Percentiles rank a stretch among this genome's conserved stretches.
Conservation (phyloP, 1,284 basidiomycete genomes). For the Tremellales sp. region DNA sequence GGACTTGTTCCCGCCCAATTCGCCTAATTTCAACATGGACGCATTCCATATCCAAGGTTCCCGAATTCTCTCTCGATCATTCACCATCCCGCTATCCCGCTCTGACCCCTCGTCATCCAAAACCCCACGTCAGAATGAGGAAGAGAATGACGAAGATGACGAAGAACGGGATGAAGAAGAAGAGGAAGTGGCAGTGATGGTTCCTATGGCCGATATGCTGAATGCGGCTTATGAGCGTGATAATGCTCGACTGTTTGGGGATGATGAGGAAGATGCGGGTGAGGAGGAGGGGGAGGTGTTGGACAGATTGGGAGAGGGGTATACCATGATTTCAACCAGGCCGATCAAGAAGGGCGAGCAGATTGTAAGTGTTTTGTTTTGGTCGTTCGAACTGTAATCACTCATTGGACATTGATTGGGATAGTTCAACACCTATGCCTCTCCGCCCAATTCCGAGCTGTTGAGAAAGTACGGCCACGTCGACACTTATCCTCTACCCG, state of each 20-base stretch:
- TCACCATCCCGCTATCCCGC: slow-evolving; percentile 35
- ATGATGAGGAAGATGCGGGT: slow-evolving; percentile 19
- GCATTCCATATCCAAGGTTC: slow-evolving; percentile 88
- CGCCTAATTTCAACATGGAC: slow-evolving; percentile 63
- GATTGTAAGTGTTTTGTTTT: slow-evolving; percentile 59
- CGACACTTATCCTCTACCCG: slow-evolving; percentile 63
- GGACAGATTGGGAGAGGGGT: slow-evolving; percentile 1
- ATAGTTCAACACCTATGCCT: slow-evolving; percentile 93
- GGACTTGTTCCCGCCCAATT: slow-evolving; percentile 62
- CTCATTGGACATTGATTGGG: not conserved
- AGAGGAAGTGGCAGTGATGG: slow-evolving; percentile 77
- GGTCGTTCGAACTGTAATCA: not conserved
- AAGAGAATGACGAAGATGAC: slow-evolving; percentile 40
- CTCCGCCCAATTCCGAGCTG: slow-evolving; percentile 91
- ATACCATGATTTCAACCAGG: slow-evolving; percentile 14
- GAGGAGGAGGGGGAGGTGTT: slow-evolving; percentile 2
- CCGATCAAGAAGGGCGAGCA: slow-evolving; percentile 73
- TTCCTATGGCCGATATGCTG: slow-evolving; percentile 93
- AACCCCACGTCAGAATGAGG: slow-evolving; percentile 1
- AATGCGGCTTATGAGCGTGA: slow-evolving; percentile 82
- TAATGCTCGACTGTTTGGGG: slow-evolving; percentile 56
- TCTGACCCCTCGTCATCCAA: slow-evolving; percentile 6
- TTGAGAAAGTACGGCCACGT: slow-evolving; percentile 91
- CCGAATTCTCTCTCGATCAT: slow-evolving; percentile 75
- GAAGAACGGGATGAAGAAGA: slow-evolving; percentile 62